These are phyloP conservation scores for Eragrostis curvula DNA, from an alignment of 176 grass and related monocot species.

Conservation along the genomic window DNA sequence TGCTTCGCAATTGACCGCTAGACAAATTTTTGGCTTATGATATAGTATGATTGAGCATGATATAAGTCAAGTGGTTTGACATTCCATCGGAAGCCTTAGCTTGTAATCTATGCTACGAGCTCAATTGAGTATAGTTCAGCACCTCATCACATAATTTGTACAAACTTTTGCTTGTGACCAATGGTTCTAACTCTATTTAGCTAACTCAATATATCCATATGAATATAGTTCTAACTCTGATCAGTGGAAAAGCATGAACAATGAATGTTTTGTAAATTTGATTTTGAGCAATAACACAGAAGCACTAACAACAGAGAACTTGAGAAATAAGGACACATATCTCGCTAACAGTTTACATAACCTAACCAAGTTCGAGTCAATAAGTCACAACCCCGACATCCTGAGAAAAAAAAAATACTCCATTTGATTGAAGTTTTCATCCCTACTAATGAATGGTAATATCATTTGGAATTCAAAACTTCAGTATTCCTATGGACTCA, in stretches of 20 bases:
- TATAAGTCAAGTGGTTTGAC: neutral
- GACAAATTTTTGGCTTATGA: neutral
- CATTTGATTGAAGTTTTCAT: neutral
- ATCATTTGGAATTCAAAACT: neutral
- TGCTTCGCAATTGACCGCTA: neutral
- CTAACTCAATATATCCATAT: neutral
- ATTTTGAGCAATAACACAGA: constrained; percentile 15
- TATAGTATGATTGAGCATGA: neutral
- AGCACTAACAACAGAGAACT: neutral
- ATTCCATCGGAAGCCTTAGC: neutral
- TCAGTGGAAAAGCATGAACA: neutral
- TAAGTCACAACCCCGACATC: neutral
- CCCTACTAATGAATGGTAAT: neutral
- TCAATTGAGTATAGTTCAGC: neutral
- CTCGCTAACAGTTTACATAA: too few relatives aligned
- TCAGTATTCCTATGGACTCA: neutral
- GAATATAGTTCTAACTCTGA: neutral
- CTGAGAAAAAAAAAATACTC: neutral
- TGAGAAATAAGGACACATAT: too few relatives aligned
- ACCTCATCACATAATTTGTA: neutral
- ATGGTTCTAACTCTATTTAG: neutral
- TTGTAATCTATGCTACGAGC: neutral
- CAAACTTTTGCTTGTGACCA: too few relatives aligned
- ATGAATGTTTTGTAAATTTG: neutral
- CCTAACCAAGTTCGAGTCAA: neutral